These are phyloP conservation scores for Suillus decipiens DNA, from an alignment of 768 basidiomycete genomes.

Conservation along the genomic window DNA sequence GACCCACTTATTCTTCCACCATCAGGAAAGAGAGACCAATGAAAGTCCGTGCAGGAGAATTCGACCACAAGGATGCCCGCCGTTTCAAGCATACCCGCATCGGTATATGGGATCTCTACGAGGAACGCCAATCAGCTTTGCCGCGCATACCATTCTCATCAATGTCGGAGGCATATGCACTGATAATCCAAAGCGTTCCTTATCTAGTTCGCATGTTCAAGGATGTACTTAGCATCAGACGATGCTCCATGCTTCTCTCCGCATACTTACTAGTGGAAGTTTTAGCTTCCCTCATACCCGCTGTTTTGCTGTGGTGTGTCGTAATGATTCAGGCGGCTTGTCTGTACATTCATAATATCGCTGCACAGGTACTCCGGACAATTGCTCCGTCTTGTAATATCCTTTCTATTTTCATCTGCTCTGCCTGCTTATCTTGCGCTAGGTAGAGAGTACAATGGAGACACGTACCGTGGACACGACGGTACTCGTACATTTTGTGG, in stretches of 20 bases:
- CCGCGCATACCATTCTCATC: conserved; percentile 43
- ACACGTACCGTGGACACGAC: conserved; percentile 58
- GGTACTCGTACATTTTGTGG: conserved; percentile 54
- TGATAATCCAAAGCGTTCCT: conserved; percentile 51
- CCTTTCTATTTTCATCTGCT: conserved; percentile 2
- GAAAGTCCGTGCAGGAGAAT: background rate
- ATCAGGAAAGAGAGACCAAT: background rate
- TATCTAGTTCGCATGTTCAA: conserved; percentile 69
- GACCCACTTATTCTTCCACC: background rate
- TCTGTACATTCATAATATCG: background rate
- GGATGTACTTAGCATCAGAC: conserved; percentile 55
- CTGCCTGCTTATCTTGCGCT: conserved; percentile 15
- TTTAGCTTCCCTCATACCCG: conserved; percentile 55
- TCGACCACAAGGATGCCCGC: background rate
- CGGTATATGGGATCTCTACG: conserved; percentile 79
- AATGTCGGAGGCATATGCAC: conserved; percentile 46
- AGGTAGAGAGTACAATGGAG: conserved; percentile 71
- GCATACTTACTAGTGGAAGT: conserved; percentile 49
- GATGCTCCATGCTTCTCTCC: conserved; percentile 51
- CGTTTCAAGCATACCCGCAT: conserved; percentile 29
- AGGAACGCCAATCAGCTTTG: conserved; percentile 48
- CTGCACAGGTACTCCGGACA: conserved; percentile 63
- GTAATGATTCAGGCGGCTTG: background rate
- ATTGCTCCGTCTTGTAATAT: conserved; percentile 58
- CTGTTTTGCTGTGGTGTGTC: conserved; percentile 58